Conservation (phyloP, 805 yeast genomes). For the Wickerhamiella qilinensis region DNA sequence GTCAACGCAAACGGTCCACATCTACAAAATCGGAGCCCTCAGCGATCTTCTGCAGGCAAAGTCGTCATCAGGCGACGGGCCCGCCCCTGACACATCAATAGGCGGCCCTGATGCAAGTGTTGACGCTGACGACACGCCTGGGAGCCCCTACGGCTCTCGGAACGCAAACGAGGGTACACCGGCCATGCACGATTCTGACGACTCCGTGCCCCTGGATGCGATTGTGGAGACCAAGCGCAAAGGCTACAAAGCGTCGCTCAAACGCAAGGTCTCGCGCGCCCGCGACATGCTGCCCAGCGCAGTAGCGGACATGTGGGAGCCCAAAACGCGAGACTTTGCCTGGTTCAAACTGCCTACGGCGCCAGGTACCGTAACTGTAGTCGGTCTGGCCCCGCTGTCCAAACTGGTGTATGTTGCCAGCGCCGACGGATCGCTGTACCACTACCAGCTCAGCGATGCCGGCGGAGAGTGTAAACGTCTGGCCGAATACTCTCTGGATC, state of each 20-base stretch:
- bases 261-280: constrained; percentile 30
- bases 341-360: constrained; percentile 51
- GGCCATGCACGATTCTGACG: neutral
- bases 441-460: constrained; percentile 65
- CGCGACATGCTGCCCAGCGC: constrained; percentile 75
- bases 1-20: constrained; percentile 83
- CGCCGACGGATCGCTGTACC: constrained; percentile 63
- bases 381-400: constrained; percentile 23
- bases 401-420: constrained; percentile 42
- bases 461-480: constrained; percentile 86
- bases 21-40: constrained; percentile 52
- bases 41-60: too few species aligned
- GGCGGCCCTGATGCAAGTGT: neutral
- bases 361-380: constrained; percentile 19
- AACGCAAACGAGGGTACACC: neutral
- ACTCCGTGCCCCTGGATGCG: neutral
- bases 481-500: constrained; percentile 32
- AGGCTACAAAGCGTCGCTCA: constrained; percentile 5
- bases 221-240: constrained; percentile 4
- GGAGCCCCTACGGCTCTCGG: neutral
- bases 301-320: constrained; percentile 71
- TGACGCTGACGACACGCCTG: constrained; percentile 3
- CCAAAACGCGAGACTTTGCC: constrained; percentile 75
- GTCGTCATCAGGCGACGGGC: neutral
- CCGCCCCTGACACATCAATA: neutral